These are phyloP conservation scores for Pythium dissimile DNA, from an alignment of 352 stramenopile species.

Conservation along the genomic window DNA sequence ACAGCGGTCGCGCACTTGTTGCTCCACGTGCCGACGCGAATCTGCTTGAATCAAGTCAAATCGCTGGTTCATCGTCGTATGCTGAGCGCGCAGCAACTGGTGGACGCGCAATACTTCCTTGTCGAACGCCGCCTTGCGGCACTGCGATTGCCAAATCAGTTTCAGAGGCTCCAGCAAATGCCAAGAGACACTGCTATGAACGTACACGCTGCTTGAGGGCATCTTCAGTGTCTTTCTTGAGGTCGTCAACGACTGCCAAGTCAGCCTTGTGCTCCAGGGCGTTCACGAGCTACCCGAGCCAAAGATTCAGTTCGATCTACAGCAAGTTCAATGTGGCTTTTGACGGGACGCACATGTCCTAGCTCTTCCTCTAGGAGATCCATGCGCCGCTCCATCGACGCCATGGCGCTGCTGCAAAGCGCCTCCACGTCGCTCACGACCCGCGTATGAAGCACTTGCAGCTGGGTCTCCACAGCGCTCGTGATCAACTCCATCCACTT, in stretches of 20 bases:
- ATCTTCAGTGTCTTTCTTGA: conserved; percentile 33
- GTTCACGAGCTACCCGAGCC: conserved; percentile 25
- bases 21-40: not conserved
- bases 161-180: no score
- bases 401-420: conserved; percentile 1
- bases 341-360: conserved; percentile 35
- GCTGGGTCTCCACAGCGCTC: conserved; percentile 10
- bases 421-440: conserved; percentile 6
- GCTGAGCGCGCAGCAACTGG: conserved; percentile 29
- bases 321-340: no score
- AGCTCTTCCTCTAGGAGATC: conserved; percentile 58
- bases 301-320: not conserved
- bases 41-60: conserved; percentile 16
- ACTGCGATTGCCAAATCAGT: no score
- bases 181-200: not conserved
- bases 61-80: conserved; percentile 16
- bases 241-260: conserved; percentile 21
- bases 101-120: conserved; percentile 41
- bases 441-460: conserved; percentile 3
- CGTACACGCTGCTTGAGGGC: conserved; percentile 43
- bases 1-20: no score
- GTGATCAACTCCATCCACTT: conserved; percentile 12
- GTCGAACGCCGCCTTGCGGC: conserved; percentile 49
- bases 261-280: conserved; percentile 52
- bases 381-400: conserved; percentile 33